Conservation (phyloP, 768 basidiomycete species). For the Hericium coralloides region DNA sequence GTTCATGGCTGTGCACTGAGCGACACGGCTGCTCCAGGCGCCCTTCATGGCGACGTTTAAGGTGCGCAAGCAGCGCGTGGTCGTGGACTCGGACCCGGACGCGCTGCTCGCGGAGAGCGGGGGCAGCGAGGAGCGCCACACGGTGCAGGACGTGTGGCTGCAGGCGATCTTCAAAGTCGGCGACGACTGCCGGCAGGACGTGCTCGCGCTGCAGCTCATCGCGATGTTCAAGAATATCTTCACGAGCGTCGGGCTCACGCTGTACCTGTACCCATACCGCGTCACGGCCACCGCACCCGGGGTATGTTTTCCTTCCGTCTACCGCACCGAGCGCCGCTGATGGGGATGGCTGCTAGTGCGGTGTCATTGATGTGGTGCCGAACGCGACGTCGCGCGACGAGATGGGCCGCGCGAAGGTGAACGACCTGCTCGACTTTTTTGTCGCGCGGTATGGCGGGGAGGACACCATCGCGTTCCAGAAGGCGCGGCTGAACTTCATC, state of each 20-base stretch:
- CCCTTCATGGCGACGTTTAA: constrained; percentile 99
- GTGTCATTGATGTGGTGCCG: constrained; percentile 97
- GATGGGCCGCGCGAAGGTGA: constrained; percentile 98
- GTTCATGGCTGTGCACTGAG: background rate
- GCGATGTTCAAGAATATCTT: constrained; percentile 99
- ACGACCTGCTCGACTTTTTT: constrained; percentile 92
- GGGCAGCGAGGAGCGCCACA: constrained; percentile 45
- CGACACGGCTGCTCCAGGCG: constrained; percentile 48
- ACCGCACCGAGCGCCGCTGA: background rate
- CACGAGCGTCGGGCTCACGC: constrained; percentile 73
- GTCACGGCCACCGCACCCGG: constrained; percentile 97
- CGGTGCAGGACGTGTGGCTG: constrained; percentile 72
- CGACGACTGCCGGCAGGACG: constrained; percentile 97
- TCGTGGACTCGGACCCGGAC: constrained; percentile 63
- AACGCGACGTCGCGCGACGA: constrained; percentile 97
- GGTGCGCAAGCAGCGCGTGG: constrained; percentile 78
- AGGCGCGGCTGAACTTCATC: constrained; percentile 90
- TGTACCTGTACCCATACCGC: constrained; percentile 93
- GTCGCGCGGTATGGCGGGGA: constrained; percentile 86
- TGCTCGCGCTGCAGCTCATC: constrained; percentile 94
- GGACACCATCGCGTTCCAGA: constrained; percentile 85
- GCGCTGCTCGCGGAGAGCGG: constrained; percentile 58
- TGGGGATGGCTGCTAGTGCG: constrained; percentile 51
- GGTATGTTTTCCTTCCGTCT: constrained; percentile 35
- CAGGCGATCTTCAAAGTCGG: constrained; percentile 99